Conservation (phyloP, 495 filamentous ascomycete genomes). For the Lichenothelia convexa region DNA sequence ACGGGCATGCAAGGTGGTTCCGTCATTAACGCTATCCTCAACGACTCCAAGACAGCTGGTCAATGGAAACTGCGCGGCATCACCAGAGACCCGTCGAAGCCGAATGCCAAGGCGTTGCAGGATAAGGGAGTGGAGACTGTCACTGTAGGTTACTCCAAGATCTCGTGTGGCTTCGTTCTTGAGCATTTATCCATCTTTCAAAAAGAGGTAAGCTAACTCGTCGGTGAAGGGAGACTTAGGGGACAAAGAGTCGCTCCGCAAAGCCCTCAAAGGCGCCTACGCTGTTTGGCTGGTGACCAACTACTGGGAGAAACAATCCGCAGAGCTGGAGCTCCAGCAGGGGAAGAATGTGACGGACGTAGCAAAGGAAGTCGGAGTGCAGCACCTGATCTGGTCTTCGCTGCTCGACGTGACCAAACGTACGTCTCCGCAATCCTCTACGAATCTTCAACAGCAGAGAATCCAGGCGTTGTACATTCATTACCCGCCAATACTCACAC, state of each 20-base stretch:
- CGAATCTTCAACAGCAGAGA: no score
- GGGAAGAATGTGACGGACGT: conserved; percentile 21
- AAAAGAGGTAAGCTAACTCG: conserved; percentile 3
- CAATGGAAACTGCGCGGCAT: conserved; percentile 37
- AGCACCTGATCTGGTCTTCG: conserved; percentile 23
- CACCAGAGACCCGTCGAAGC: conserved; percentile 31
- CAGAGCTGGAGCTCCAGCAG: conserved; percentile 19
- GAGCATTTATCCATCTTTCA: no score
- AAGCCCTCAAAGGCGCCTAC: conserved; percentile 17
- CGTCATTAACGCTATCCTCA: conserved; percentile 32
- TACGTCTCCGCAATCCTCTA: no score
- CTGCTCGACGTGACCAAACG: conserved; percentile 16
- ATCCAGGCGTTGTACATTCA: no score
- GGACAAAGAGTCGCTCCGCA: conserved; percentile 11
- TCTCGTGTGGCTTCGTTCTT: no score
- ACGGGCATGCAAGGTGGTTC: conserved; percentile 48
- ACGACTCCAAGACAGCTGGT: conserved; percentile 28
- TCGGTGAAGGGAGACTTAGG: conserved; percentile 12
- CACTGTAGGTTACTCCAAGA: conserved; percentile 26
- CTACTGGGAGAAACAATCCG: conserved; percentile 14
- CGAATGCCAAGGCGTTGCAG: conserved; percentile 20
- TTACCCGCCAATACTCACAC: no score
- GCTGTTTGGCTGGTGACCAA: conserved; percentile 24
- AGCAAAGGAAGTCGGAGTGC: conserved; percentile 16
- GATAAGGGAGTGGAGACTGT: conserved; percentile 30